phyloP scores from a whole-genome alignment of 805 yeast species.

The Teunomyces stri region DNA sequence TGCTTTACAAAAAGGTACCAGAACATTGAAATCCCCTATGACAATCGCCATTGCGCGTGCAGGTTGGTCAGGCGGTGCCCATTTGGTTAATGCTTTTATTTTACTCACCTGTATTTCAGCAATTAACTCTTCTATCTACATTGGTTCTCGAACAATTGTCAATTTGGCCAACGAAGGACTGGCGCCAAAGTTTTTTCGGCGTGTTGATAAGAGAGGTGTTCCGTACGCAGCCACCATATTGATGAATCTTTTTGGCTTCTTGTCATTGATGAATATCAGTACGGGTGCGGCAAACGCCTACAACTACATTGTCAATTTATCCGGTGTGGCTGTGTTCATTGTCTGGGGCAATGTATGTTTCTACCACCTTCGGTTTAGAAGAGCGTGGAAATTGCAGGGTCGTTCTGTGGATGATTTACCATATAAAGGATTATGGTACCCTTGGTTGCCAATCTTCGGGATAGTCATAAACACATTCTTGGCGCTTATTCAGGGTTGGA shows the following conservation, averaged over 20 bases:
- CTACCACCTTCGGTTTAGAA: conserved; percentile 56
- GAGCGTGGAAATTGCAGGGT: conserved; percentile 39
- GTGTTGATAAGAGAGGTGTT: conserved; percentile 57
- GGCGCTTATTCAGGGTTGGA: conserved; percentile 66
- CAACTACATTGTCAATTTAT: conserved; percentile 55
- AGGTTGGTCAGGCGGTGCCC: conserved; percentile 44
- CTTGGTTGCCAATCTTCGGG: conserved; percentile 49
- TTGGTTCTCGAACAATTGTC: conserved; percentile 66
- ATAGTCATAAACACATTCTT: conserved; percentile 49
- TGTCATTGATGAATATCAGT: conserved; percentile 54
- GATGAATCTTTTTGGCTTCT: conserved; percentile 52
- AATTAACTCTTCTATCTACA: conserved; percentile 64
- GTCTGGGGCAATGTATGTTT: conserved; percentile 64
- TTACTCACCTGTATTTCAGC: conserved; percentile 65
- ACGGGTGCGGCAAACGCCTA: conserved; percentile 63
- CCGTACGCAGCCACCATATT: conserved; percentile 59
- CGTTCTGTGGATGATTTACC: conserved; percentile 33
- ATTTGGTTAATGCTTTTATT: conserved; percentile 61
- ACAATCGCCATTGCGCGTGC: conserved; percentile 37
- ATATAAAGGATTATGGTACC: conserved; percentile 44
- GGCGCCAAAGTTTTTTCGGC: conserved; percentile 56
- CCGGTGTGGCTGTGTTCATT: conserved; percentile 66
- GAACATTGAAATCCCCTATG: conserved; percentile 45
- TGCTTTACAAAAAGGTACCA: conserved; percentile 33
- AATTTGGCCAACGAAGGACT: conserved; percentile 60